These are phyloP conservation scores for Fragilaria crotonensis DNA, from an alignment of 108 stramenopile species.

Conservation along the genomic window DNA sequence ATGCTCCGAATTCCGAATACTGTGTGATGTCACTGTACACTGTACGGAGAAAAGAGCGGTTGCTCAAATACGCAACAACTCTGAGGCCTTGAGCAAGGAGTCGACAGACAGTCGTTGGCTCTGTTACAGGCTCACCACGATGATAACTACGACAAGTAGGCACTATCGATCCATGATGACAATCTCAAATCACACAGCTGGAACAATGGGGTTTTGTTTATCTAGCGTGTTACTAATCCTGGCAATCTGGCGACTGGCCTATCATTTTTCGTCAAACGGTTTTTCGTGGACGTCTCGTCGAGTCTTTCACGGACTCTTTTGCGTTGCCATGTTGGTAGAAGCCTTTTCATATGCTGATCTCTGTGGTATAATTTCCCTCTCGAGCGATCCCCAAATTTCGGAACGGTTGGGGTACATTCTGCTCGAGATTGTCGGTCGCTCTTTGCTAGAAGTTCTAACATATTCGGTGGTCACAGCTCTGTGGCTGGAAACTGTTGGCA, in stretches of 20 bases:
- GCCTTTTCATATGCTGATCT: background rate
- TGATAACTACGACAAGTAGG: too few relatives aligned
- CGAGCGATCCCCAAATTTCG: background rate
- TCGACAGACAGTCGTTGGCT: too few relatives aligned
- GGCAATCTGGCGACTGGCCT: background rate
- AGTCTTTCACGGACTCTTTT: background rate
- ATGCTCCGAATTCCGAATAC: too few relatives aligned
- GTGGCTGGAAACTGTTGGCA: background rate
- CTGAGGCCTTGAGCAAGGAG: too few relatives aligned
- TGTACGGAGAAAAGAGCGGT: too few relatives aligned
- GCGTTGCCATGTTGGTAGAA: background rate
- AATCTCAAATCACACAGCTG: background rate
- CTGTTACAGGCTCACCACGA: too few relatives aligned
- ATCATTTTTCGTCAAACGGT: background rate
- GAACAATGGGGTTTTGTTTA: background rate
- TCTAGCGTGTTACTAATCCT: background rate
- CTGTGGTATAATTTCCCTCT: background rate
- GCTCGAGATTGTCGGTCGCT: slow-evolving; percentile 34
- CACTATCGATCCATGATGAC: too few relatives aligned
- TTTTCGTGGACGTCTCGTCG: background rate
- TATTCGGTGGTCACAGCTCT: slow-evolving; percentile 1
- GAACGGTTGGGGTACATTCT: slow-evolving; percentile 13
- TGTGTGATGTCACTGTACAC: too few relatives aligned
- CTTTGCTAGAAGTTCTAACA: slow-evolving; percentile 21
- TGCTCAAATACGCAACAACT: too few relatives aligned